Percentiles rank a stretch among this genome's conserved stretches.
These are phyloP conservation scores for Litchi chinensis DNA, from an alignment of 345 rosid genomes.

Conservation along the genomic window DNA sequence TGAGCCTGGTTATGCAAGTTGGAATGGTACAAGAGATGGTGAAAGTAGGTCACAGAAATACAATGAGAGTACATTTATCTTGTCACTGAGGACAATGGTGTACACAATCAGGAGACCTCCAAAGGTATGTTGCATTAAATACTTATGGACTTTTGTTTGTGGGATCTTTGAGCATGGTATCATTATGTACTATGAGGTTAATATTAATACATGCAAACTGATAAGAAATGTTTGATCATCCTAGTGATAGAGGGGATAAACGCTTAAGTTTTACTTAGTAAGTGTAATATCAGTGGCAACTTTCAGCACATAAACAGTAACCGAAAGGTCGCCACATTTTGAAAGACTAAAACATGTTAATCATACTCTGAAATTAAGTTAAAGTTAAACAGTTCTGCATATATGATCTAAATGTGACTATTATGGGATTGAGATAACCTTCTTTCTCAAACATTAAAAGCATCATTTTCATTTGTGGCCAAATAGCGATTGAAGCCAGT, in stretches of 20 bases:
- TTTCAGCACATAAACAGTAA: background rate
- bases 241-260: background rate
- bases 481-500: background rate
- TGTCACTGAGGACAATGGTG: slow-evolving; percentile 72
- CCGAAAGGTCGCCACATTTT: background rate
- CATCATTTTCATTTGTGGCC: background rate
- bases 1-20: slow-evolving; percentile 72
- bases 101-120: slow-evolving; percentile 79
- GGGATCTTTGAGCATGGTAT: background rate
- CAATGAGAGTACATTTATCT: slow-evolving; percentile 65
- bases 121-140: slow-evolving; percentile 48
- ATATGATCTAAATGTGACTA: background rate
- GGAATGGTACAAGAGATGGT: slow-evolving; percentile 50
- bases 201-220: background rate
- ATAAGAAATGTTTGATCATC: background rate
- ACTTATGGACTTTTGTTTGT: slow-evolving; percentile 1
- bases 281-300: background rate
- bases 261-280: background rate
- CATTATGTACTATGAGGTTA: background rate
- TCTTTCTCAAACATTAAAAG: background rate
- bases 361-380: background rate
- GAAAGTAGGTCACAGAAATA: slow-evolving; percentile 52
- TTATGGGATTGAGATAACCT: background rate
- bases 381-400: background rate
- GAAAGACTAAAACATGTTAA: background rate